Percentiles rank a stretch among this genome's conserved stretches.
phyloP scores from a whole-genome alignment of 495 filamentous ascomycete genomes.

The Tirmania nivea region DNA sequence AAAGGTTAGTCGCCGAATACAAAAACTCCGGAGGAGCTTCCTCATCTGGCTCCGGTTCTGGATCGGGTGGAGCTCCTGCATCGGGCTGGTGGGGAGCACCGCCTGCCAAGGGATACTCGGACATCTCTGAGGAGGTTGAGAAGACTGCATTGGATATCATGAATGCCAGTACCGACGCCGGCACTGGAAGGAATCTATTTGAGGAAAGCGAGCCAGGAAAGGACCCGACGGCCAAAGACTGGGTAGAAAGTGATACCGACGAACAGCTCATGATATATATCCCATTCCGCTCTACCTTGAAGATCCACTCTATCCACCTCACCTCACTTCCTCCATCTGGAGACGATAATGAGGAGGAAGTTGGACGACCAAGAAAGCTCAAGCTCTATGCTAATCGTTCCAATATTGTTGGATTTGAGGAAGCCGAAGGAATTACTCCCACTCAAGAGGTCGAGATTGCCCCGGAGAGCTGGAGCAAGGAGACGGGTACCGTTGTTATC shows the following conservation, averaged over 20 bases:
- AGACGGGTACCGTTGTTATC: conserved; percentile 66
- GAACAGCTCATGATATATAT: conserved; percentile 90
- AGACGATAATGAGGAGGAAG: conserved; percentile 28
- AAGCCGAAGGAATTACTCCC: conserved; percentile 62
- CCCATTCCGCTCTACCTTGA: conserved; percentile 72
- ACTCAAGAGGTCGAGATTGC: conserved; percentile 57
- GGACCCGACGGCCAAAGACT: conserved; percentile 32
- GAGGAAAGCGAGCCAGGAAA: conserved; percentile 40
- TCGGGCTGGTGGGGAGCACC: conserved; percentile 47
- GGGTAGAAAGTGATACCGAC: conserved; percentile 98
- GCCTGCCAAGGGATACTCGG: conserved; percentile 59
- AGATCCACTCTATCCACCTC: conserved; percentile 75
- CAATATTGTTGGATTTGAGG: conserved; percentile 83
- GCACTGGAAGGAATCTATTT: conserved; percentile 49
- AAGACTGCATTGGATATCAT: conserved; percentile 61
- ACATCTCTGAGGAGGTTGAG: conserved; percentile 67
- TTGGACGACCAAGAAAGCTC: conserved; percentile 60
- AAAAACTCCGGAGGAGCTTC: conserved; percentile 28
- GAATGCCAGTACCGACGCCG: conserved; percentile 55
- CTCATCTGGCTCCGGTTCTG: conserved; percentile 7
- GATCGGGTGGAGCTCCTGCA: conserved; percentile 18
- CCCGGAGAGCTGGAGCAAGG: conserved; percentile 59
- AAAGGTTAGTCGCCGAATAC: conserved; percentile 50
- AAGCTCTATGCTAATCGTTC: conserved; percentile 67
- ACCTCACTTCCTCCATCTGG: conserved; percentile 48